A percentile compares a stretch with the other conserved stretches of the same genome.
Conservation (phyloP, 163 green algal genomes). For the Scenedesmus sp. region DNA sequence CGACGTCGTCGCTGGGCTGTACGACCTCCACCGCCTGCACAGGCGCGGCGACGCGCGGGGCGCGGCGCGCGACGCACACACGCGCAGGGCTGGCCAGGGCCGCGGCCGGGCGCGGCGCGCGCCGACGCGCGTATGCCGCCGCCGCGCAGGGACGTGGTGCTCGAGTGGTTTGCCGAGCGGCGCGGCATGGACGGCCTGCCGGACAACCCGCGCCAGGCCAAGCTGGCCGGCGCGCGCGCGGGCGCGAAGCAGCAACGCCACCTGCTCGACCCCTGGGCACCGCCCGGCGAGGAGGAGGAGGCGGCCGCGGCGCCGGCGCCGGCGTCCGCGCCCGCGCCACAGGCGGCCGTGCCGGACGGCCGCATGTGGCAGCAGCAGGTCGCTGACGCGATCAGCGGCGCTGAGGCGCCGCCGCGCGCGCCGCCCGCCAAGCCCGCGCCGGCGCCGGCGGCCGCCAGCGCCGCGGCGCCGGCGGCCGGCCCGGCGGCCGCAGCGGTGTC, state of each 20-base stretch:
- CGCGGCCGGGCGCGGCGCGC: too few relatives aligned
- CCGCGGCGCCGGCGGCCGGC: slow-evolving; percentile 1
- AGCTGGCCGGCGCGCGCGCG: slow-evolving; percentile 8
- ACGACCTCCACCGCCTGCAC: slow-evolving; percentile 32
- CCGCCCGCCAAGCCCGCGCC: neutral
- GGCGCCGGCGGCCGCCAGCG: neutral
- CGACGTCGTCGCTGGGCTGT: slow-evolving; percentile 51
- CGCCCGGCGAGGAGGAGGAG: too few relatives aligned
- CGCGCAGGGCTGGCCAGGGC: too few relatives aligned
- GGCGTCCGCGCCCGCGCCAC: too few relatives aligned
- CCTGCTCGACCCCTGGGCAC: neutral
- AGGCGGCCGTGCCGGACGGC: too few relatives aligned
- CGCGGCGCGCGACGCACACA: too few relatives aligned
- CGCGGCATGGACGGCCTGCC: slow-evolving; percentile 29
- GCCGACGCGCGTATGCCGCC: too few relatives aligned
- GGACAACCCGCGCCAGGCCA: slow-evolving; percentile 33
- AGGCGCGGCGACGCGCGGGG: too few relatives aligned
- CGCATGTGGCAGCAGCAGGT: slow-evolving; percentile 32
- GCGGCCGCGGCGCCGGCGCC: too few relatives aligned
- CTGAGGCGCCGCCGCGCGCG: neutral
- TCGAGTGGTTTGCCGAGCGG: slow-evolving; percentile 34
- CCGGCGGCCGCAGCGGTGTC: too few relatives aligned
- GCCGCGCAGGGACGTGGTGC: slow-evolving; percentile 31
- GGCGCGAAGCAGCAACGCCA: neutral
- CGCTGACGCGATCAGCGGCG: too few relatives aligned